Conservation (phyloP, 2,329 filamentous ascomycete genomes). For the Pseudodiploospora longispora region DNA sequence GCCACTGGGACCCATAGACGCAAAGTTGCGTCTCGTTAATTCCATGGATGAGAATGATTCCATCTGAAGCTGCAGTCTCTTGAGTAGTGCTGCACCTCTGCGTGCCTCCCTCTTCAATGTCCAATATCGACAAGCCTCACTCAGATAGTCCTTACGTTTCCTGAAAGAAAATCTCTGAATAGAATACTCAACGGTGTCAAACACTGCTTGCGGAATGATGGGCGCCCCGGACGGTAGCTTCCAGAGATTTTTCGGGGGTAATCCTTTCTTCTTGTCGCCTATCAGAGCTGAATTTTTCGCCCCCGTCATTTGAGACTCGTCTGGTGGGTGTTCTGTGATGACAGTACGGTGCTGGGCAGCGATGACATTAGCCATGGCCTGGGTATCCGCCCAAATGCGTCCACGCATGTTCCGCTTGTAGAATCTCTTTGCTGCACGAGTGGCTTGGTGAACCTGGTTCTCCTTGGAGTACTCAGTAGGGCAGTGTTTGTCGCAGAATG, state of each 20-base stretch:
- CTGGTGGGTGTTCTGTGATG: constrained; percentile 60
- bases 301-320: constrained; percentile 77
- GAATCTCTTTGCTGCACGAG: constrained; percentile 75
- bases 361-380: constrained; percentile 71
- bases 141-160: constrained; percentile 85
- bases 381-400: constrained; percentile 85
- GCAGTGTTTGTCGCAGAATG: constrained; percentile 93
- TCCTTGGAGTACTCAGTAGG: constrained; percentile 82
- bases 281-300: constrained; percentile 70
- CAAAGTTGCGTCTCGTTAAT: constrained; percentile 88
- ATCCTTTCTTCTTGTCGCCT: constrained; percentile 68
- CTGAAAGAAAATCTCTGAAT: constrained; percentile 71
- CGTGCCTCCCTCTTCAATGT: constrained; percentile 91
- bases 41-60: constrained; percentile 98
- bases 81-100: constrained; percentile 82
- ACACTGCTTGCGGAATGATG: constrained; percentile 83
- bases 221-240: constrained; percentile 90
- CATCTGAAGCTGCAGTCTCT: constrained; percentile 87
- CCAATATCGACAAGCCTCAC: constrained; percentile 95
- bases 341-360: constrained; percentile 63
- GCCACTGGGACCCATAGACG: constrained; percentile 84
- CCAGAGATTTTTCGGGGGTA: constrained; percentile 49
- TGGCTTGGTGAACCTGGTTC: constrained; percentile 73
- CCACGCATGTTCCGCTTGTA: constrained; percentile 87
- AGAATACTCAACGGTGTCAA: constrained; percentile 76